phyloP scores from a whole-genome alignment of 1,284 basidiomycete genomes.

The Xerocomus nothofagi region DNA sequence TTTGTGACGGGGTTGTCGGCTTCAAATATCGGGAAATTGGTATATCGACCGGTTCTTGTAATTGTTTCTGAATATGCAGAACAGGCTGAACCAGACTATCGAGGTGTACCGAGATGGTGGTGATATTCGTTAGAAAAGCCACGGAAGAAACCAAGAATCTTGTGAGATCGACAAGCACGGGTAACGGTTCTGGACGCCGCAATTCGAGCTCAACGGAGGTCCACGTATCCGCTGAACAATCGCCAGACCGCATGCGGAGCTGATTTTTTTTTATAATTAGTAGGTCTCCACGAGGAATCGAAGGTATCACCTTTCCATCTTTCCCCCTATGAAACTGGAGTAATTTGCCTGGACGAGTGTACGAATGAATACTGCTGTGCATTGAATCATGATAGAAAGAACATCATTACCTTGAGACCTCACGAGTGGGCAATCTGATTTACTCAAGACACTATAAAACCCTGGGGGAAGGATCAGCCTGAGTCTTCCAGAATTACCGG shows the following conservation, averaged over 20 bases:
- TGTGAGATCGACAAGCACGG: slow-evolving; percentile 51
- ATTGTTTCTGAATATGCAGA: background rate
- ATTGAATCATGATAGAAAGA: background rate
- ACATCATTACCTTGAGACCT: slow-evolving; percentile 65
- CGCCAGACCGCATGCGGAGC: slow-evolving; percentile 35
- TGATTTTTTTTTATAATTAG: background rate
- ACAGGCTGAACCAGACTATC: background rate
- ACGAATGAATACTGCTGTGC: background rate
- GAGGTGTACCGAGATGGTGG: background rate
- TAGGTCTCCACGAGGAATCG: slow-evolving; percentile 39
- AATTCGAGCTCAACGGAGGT: slow-evolving; percentile 17
- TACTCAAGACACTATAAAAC: slow-evolving; percentile 80
- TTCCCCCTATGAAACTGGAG: slow-evolving; percentile 83
- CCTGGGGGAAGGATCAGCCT: slow-evolving; percentile 41
- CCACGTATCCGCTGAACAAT: slow-evolving; percentile 59
- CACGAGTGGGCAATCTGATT: slow-evolving; percentile 89
- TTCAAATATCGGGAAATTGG: background rate
- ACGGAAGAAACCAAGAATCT: slow-evolving; percentile 1
- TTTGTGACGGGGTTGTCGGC: background rate
- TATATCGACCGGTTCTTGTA: background rate
- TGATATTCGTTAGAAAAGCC: background rate
- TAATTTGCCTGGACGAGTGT: slow-evolving; percentile 11
- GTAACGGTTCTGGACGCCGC: slow-evolving; percentile 75
- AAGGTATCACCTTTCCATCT: slow-evolving; percentile 13
- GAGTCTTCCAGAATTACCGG: background rate